A percentile compares a stretch with the other conserved stretches of the same genome.
Conservation (phyloP, 2,329 filamentous ascomycete genomes). For the Xylariomycetidae sp. region DNA sequence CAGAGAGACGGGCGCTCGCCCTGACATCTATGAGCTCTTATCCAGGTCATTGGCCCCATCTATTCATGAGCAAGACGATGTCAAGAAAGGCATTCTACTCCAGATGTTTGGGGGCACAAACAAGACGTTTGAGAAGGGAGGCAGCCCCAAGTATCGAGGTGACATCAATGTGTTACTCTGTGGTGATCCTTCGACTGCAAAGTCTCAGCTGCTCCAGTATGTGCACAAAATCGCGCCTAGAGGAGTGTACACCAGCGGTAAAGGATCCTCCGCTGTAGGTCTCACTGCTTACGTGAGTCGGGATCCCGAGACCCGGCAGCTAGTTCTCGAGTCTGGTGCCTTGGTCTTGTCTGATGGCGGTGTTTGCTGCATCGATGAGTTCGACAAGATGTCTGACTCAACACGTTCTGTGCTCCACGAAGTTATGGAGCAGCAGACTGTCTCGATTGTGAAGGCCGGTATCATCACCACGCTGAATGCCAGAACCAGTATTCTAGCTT, state of each 20-base stretch:
- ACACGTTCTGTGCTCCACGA: constrained; percentile 80
- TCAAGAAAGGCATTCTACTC: constrained; percentile 96
- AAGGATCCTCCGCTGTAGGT: constrained; percentile 77
- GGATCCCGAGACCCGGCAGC: constrained; percentile 73
- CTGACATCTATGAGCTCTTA: constrained; percentile 90
- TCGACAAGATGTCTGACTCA: constrained; percentile 79
- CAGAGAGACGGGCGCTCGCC: constrained; percentile 68
- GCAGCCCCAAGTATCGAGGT: constrained; percentile 89
- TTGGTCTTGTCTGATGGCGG: constrained; percentile 76
- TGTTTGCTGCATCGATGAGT: constrained; percentile 81
- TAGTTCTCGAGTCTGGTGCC: constrained; percentile 76
- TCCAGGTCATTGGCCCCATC: constrained; percentile 88
- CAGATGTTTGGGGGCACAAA: constrained; percentile 97
- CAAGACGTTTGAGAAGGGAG: constrained; percentile 95
- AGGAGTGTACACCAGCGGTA: constrained; percentile 75
- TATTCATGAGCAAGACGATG: constrained; percentile 96
- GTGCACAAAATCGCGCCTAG: constrained; percentile 97
- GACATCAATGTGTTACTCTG: constrained; percentile 97
- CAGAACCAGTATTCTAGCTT: constrained; percentile 90
- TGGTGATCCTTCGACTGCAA: constrained; percentile 93
- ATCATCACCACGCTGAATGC: constrained; percentile 97
- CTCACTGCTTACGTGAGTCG: constrained; percentile 77
- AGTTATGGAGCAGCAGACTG: constrained; percentile 85
- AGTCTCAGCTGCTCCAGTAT: constrained; percentile 91
- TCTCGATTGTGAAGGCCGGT: constrained; percentile 82